phyloP scores from a whole-genome alignment of 2,329 filamentous ascomycete genomes.

The Diaporthe helianthi region DNA sequence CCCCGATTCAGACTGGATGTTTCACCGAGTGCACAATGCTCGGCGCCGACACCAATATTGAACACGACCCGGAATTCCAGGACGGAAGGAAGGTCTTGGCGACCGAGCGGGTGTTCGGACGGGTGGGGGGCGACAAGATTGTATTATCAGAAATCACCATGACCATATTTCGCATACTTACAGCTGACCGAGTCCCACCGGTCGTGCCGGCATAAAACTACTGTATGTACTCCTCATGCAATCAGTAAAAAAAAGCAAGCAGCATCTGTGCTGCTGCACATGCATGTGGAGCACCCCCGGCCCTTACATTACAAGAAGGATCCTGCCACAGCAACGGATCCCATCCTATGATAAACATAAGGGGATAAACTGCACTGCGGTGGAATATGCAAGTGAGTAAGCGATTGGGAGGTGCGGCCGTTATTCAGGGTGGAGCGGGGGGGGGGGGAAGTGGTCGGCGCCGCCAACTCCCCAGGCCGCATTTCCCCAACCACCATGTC shows the following conservation, averaged over 20 bases:
- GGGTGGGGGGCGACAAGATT: neutral
- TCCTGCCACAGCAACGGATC: neutral
- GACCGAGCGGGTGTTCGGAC: constrained; percentile 17
- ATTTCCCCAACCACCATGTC: constrained; percentile 29
- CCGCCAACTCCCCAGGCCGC: constrained; percentile 7
- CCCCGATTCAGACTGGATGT: neutral
- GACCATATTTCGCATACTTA: neutral
- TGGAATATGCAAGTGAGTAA: neutral
- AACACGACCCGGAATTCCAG: neutral
- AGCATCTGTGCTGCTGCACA: neutral
- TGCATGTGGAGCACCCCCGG: neutral
- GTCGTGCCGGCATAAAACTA: neutral
- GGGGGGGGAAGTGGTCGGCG: neutral
- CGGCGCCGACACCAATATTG: constrained; percentile 10
- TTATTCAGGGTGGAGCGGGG: neutral
- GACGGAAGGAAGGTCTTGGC: neutral
- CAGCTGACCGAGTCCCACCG: neutral
- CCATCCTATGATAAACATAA: neutral
- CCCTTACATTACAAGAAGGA: too few relatives aligned
- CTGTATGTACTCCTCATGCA: neutral
- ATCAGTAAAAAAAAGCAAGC: neutral
- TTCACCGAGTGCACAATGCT: neutral
- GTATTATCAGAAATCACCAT: neutral
- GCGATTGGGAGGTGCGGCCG: neutral
- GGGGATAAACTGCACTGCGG: neutral